Conservation (phyloP, 441 rosid species). For the Codiaeum variegatum region DNA sequence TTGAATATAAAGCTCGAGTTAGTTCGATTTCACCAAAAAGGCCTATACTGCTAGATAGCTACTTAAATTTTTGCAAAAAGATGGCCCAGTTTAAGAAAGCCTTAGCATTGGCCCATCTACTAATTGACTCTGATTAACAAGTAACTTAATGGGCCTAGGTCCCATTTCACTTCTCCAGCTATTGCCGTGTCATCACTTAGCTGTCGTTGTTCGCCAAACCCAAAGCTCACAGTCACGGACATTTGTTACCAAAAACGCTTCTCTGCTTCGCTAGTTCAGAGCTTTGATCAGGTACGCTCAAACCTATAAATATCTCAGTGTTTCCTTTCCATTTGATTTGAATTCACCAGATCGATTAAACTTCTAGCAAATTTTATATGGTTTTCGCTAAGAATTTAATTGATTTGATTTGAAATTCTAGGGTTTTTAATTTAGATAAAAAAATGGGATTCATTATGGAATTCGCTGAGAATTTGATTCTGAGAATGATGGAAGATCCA, state of each 20-base stretch:
- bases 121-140: background rate
- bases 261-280: background rate
- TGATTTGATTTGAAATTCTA: background rate
- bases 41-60: no score
- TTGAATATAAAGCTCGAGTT: no score
- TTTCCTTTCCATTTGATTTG: background rate
- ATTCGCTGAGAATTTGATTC: constrained; percentile 72
- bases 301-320: background rate
- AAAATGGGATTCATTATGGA: constrained; percentile 85
- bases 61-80: no score
- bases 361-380: background rate
- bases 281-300: background rate
- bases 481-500: constrained; percentile 92
- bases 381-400: background rate
- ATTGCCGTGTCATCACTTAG: background rate
- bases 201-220: background rate
- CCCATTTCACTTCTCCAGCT: background rate
- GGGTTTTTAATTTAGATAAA: constrained; percentile 13
- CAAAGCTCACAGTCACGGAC: background rate
- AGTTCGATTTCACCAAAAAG: no score
- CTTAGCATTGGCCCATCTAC: background rate
- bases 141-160: background rate
- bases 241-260: background rate
- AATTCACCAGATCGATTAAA: background rate
- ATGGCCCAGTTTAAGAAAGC: background rate